Percentiles rank a stretch among this genome's conserved stretches.
phyloP scores from a whole-genome alignment of 2,329 filamentous ascomycete species.

The Aspergillus pseudoterreus region DNA sequence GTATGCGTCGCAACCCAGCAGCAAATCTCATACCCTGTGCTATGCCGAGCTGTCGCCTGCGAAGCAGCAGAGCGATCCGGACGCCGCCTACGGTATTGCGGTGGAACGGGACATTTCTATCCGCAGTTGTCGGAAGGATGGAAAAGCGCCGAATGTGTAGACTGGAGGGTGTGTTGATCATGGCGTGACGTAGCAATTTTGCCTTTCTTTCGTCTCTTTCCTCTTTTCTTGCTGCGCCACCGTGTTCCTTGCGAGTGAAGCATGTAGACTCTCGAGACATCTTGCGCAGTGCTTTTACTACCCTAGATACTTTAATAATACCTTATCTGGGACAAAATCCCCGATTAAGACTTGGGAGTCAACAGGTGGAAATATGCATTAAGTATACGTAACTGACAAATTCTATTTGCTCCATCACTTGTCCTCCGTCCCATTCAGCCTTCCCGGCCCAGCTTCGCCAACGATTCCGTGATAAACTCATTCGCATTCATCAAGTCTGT shows the following conservation, averaged over 20 bases:
- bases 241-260: background rate
- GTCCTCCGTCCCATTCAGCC: conserved; percentile 26
- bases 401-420: conserved; percentile 2
- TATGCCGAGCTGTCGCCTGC: conserved; percentile 20
- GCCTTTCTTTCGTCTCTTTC: background rate
- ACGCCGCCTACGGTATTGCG: conserved; percentile 21
- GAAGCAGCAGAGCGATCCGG: conserved; percentile 16
- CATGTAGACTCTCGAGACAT: background rate
- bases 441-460: conserved; percentile 56
- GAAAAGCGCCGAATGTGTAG: conserved; percentile 2
- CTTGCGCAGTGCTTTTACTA: background rate
- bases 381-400: conserved; percentile 6
- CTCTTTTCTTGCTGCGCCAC: too few species aligned
- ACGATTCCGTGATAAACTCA: conserved; percentile 57
- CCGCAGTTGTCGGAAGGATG: conserved; percentile 13
- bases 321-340: too few species aligned
- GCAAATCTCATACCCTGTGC: conserved; percentile 23
- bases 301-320: too few species aligned
- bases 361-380: background rate
- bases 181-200: background rate
- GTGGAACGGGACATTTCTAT: conserved; percentile 30
- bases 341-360: background rate
- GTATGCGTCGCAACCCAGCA: conserved; percentile 12
- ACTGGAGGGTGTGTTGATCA: background rate
- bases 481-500: conserved; percentile 68